Conservation (phyloP, 2,329 filamentous ascomycete species). For the Sporothrix pseudoabietina region DNA sequence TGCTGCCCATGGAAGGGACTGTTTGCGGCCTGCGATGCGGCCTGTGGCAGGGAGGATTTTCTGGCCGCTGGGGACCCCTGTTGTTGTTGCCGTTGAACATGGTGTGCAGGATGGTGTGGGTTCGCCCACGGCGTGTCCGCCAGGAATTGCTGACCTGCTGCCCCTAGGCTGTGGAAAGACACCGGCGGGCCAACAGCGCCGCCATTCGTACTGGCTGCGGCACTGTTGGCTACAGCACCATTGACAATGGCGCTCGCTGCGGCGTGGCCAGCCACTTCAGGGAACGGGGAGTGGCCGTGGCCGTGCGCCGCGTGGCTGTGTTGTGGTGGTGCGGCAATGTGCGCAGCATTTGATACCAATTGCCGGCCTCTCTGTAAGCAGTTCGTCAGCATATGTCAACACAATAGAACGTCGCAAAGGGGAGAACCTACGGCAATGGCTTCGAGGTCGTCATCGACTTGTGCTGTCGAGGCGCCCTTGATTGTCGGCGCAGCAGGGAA, state of each 20-base stretch:
- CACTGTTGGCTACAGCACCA: not conserved
- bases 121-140: slow-evolving; percentile 93
- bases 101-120: slow-evolving; percentile 73
- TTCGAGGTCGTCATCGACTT: slow-evolving; percentile 84
- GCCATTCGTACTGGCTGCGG: not conserved
- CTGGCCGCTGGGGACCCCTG: slow-evolving; percentile 24
- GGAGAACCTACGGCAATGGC: slow-evolving; percentile 76
- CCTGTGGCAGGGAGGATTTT: not conserved
- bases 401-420: not conserved
- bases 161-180: slow-evolving; percentile 55
- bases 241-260: not conserved
- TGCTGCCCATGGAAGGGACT: slow-evolving; percentile 19
- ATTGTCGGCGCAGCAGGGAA: slow-evolving; percentile 95
- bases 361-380: slow-evolving; percentile 20
- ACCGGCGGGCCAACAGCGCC: slow-evolving; percentile 35
- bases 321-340: slow-evolving; percentile 6
- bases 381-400: no score
- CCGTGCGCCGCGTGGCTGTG: slow-evolving; percentile 37
- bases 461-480: slow-evolving; percentile 67
- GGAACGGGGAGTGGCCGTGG: slow-evolving; percentile 2
- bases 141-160: slow-evolving; percentile 82
- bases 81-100: slow-evolving; percentile 30
- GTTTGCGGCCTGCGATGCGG: not conserved
- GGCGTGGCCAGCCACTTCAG: slow-evolving; percentile 16
- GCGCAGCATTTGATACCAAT: not conserved